Percentiles rank a stretch among this genome's conserved stretches.
Evolutionary conservation across 2,329 filamentous ascomycete genomes (phyloP).

Genomic region (Teratosphaeria epicoccoides): DNA sequence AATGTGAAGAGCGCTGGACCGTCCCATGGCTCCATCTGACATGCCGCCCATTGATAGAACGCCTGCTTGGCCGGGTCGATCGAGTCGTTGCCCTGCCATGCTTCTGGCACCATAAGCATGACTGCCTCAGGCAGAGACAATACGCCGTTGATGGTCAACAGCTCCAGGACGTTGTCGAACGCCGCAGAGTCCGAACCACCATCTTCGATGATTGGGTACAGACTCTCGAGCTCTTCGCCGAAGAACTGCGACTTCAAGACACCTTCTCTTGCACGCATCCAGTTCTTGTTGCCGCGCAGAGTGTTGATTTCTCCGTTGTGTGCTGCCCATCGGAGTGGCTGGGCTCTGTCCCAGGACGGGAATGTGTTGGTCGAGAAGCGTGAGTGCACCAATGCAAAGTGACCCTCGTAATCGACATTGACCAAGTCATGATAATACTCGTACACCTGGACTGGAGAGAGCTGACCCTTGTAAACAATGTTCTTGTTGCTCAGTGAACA

Average conservation of each 20-base stretch:
- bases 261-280: slow-evolving; percentile 96
- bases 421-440: slow-evolving; percentile 96
- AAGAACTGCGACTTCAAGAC: slow-evolving; percentile 89
- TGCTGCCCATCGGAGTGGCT: slow-evolving; percentile 90
- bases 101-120: slow-evolving; percentile 97
- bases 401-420: slow-evolving; percentile 92
- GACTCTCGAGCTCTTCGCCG: slow-evolving; percentile 76
- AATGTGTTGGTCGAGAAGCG: slow-evolving; percentile 98
- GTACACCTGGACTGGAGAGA: slow-evolving; percentile 90
- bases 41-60: slow-evolving; percentile 97
- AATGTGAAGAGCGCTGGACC: slow-evolving; percentile 95
- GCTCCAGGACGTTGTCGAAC: slow-evolving; percentile 91
- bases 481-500: slow-evolving; percentile 96
- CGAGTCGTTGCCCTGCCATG: slow-evolving; percentile 84
- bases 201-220: slow-evolving; percentile 93
- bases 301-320: slow-evolving; percentile 99
- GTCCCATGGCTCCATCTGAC: slow-evolving; percentile 99
- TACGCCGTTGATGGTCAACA: slow-evolving; percentile 90
- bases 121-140: slow-evolving; percentile 90
- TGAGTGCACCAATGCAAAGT: slow-evolving; percentile 93
- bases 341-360: slow-evolving; percentile 94
- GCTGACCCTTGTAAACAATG: slow-evolving; percentile 97
- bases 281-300: slow-evolving; percentile 95
- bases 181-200: slow-evolving; percentile 94
- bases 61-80: slow-evolving; percentile 95